These are phyloP conservation scores for Parathielavia hyrcaniae DNA, from an alignment of 495 filamentous ascomycete species.

Conservation along the genomic window DNA sequence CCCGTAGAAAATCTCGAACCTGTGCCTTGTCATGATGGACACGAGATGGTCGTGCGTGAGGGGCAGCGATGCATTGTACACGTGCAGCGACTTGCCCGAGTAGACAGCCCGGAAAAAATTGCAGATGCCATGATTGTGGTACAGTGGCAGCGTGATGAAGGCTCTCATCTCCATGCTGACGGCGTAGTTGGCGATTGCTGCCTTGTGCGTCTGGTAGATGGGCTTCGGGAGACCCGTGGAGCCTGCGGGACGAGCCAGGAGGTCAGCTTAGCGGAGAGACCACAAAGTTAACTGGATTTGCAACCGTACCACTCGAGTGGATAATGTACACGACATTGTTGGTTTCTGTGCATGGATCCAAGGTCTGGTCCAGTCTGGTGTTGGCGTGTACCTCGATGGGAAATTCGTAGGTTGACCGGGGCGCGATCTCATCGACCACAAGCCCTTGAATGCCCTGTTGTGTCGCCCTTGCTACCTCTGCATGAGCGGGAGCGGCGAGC, in stretches of 20 bases:
- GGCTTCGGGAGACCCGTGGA: conserved; percentile 5
- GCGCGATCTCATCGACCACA: not conserved
- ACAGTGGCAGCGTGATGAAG: conserved; percentile 8
- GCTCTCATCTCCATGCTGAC: not conserved
- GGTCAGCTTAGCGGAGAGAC: not conserved
- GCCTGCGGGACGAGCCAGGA: not conserved
- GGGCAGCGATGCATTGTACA: conserved; percentile 3
- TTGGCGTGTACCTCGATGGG: not conserved
- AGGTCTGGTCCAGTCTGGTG: not conserved
- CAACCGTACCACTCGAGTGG: not conserved
- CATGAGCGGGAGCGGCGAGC: not conserved
- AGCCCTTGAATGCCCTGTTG: not conserved
- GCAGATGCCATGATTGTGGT: conserved; percentile 1
- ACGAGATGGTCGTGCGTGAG: not conserved
- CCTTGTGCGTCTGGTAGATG: not conserved
- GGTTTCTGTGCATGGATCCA: not conserved
- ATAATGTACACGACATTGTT: not conserved
- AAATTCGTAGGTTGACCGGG: not conserved
- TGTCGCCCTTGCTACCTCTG: not conserved
- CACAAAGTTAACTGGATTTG: not conserved
- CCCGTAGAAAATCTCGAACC: not conserved
- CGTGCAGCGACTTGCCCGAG: conserved; percentile 2
- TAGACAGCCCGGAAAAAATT: conserved; percentile 2
- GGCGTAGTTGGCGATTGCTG: not conserved
- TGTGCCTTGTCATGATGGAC: not conserved